phyloP scores from a whole-genome alignment of 345 rosid genomes.

The Carallia brachiata region DNA sequence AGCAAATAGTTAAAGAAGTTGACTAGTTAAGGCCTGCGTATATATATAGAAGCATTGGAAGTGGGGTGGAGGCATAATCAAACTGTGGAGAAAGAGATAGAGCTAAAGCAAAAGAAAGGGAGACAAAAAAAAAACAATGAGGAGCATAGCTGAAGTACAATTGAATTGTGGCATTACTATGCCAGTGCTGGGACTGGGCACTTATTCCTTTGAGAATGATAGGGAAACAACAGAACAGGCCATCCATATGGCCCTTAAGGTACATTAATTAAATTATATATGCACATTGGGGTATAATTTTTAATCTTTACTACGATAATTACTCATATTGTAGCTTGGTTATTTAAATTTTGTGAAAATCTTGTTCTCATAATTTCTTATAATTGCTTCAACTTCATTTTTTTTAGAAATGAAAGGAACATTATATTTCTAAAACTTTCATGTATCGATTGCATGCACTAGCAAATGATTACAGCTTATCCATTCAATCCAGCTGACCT shows the following conservation, averaged over 20 bases:
- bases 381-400: too few relatives aligned
- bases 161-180: constrained; percentile 63
- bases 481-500: too few relatives aligned
- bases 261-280: constrained; percentile 16
- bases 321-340: too few relatives aligned
- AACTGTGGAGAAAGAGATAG: not conserved
- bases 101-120: too few relatives aligned
- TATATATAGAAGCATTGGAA: not conserved
- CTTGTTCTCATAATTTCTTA: too few relatives aligned
- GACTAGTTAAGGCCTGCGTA: constrained; percentile 26
- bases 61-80: not conserved
- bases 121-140: constrained; percentile 11
- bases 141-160: constrained; percentile 40
- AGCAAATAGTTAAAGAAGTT: constrained; percentile 32
- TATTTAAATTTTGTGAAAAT: too few relatives aligned
- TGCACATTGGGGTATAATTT: too few relatives aligned
- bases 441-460: too few relatives aligned
- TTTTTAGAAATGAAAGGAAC: too few relatives aligned
- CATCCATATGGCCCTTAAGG: constrained; percentile 66
- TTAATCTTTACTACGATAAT: too few relatives aligned
- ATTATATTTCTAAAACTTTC: too few relatives aligned
- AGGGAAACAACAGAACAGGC: constrained; percentile 53
- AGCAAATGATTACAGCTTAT: too few relatives aligned
- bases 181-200: constrained; percentile 76
- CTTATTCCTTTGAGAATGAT: constrained; percentile 53